A percentile compares a stretch with the other conserved stretches of the same genome.
These are phyloP conservation scores for Euryodendron excelsum DNA, from an alignment of 148 eudicot genomes.

Conservation along the genomic window DNA sequence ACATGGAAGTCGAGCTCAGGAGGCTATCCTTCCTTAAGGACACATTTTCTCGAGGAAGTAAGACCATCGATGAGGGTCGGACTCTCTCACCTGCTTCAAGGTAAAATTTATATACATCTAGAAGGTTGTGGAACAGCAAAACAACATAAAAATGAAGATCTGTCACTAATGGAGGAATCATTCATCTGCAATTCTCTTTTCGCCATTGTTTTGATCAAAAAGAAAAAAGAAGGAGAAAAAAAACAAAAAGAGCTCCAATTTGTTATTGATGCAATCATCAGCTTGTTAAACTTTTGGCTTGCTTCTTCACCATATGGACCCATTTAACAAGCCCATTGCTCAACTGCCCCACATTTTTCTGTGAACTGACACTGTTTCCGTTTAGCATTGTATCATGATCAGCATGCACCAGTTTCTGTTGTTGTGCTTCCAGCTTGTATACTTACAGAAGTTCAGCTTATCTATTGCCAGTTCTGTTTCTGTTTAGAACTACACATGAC, in stretches of 20 bases:
- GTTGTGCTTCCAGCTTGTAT: background rate
- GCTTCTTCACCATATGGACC: background rate
- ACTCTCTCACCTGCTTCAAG: conserved; percentile 63
- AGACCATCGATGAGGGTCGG: conserved; percentile 51
- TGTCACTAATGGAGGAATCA: background rate
- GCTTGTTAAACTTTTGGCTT: background rate
- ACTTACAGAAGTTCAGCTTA: too few relatives aligned
- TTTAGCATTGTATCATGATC: background rate
- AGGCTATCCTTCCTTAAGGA: conserved; percentile 66
- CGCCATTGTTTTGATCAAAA: too few relatives aligned
- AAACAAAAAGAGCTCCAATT: background rate
- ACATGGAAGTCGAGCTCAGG: conserved; percentile 88
- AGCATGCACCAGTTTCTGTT: background rate
- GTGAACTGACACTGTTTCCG: background rate
- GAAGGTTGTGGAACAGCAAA: background rate
- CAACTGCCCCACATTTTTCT: background rate
- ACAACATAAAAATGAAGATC: background rate
- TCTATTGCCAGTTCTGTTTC: background rate
- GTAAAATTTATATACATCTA: conserved; percentile 31
- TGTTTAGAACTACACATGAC: background rate
- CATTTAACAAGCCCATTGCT: background rate
- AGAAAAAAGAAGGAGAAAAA: background rate
- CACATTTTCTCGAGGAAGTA: conserved; percentile 56
- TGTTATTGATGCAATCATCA: background rate
- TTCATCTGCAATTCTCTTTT: background rate